These are phyloP conservation scores for Amauroascus niger DNA, from an alignment of 2,329 filamentous ascomycete genomes.

Conservation along the genomic window DNA sequence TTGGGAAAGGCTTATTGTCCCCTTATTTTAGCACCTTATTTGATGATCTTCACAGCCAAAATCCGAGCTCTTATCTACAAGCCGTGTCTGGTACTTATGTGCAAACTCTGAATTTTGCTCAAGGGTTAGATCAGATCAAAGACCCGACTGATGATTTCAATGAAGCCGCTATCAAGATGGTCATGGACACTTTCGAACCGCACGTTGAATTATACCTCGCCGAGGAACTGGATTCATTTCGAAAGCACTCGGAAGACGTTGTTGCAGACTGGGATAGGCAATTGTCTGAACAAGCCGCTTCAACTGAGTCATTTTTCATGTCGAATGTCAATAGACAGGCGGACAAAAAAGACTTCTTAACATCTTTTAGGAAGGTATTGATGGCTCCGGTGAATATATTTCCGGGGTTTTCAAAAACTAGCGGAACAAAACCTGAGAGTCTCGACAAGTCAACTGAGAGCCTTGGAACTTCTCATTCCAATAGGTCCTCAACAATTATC, in stretches of 20 bases:
- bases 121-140: constrained; percentile 58
- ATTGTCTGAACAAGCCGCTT: constrained; percentile 79
- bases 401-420: constrained; percentile 57
- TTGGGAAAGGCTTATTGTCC: constrained; percentile 69
- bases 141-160: constrained; percentile 50
- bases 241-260: constrained; percentile 61
- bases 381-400: constrained; percentile 97
- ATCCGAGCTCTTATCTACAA: constrained; percentile 68
- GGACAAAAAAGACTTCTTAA: constrained; percentile 92
- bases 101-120: constrained; percentile 68
- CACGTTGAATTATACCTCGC: constrained; percentile 89
- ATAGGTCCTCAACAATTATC: constrained; percentile 32
- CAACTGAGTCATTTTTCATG: constrained; percentile 91
- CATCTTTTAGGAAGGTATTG: constrained; percentile 94
- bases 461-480: constrained; percentile 23
- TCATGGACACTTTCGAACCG: constrained; percentile 71
- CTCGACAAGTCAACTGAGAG: constrained; percentile 21
- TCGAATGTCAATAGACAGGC: constrained; percentile 87
- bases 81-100: constrained; percentile 81
- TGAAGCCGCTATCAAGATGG: constrained; percentile 56
- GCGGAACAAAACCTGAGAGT: constrained; percentile 26
- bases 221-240: constrained; percentile 83
- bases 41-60: constrained; percentile 72
- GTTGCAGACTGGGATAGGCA: constrained; percentile 86
- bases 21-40: constrained; percentile 80